Evolutionary conservation across 345 rosid genomes (phyloP), one percentile per base, ranked within the genome.

Genomic region (Linum usitatissimum): DNA sequence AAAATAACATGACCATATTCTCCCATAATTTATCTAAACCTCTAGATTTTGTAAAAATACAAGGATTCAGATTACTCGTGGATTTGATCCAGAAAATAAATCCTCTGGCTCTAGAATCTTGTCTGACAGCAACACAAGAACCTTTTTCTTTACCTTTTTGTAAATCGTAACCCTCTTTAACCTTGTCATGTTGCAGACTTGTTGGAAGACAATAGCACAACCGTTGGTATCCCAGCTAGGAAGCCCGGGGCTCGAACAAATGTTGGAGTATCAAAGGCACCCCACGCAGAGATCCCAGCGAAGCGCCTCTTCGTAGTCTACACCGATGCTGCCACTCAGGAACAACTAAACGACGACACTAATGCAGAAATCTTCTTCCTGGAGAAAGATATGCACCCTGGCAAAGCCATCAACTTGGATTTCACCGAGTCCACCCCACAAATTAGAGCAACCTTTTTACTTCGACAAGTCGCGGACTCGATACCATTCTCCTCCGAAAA

Each of bases 361-460:
- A 80, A 72, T 30, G 81, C 69, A 15, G 88, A 94, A 20, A 68
- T 85, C 17, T 89, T 93, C 73, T 93, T 93, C 86, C 72, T 85
- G 76, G 98, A 89, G 62, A 87, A 89, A 65, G 86, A 87, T 65
- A 28, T 93, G 71, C 75, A 79, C 54, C 73, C 77, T 1, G 79
- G 86, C 19, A 82, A 76, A 30, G 53, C 64, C 6, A 80, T 89
- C 91, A 74, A 72, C 71, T 59, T 93, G 62, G 69, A 79, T 36
- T 90, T 93, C 84, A 62, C 80, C 4, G 57, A 67, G 72, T 78
- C 59, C 62, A 59, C 81, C 6, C 74, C 80, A 48, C 28, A 23
- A 23, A n/a, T n/a, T n/a, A 53, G 62, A 14, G 69, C 86, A 31
- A 64, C 80, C 59, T 84, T 90, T 81, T 73, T 87, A 72, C 86